phyloP scores from a whole-genome alignment of 768 basidiomycete genomes.

The Pleurotus tuber-regium region DNA sequence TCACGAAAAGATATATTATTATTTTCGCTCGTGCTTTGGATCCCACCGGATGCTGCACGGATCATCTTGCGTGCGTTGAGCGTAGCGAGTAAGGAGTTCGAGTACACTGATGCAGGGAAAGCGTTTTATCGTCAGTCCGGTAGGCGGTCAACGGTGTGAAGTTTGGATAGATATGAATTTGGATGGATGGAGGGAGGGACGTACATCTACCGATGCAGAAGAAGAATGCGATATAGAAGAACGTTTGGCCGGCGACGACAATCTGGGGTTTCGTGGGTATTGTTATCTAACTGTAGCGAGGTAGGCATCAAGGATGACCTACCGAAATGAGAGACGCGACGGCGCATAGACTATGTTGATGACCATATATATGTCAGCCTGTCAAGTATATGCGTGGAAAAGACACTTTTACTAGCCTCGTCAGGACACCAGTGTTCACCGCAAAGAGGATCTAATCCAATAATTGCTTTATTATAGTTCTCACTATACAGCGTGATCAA shows the following conservation, averaged over 20 bases:
- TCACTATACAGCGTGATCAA: too few species aligned
- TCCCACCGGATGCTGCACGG: constrained; percentile 28
- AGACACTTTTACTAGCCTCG: too few species aligned
- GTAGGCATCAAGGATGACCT: constrained; percentile 15
- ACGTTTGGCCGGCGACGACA: constrained; percentile 30
- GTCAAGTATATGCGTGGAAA: constrained; percentile 14
- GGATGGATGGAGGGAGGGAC: constrained; percentile 17
- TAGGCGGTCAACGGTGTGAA: too few species aligned
- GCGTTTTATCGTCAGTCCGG: too few species aligned
- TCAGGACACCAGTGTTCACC: constrained; percentile 45
- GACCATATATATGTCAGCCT: constrained; percentile 34
- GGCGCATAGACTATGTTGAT: constrained; percentile 36
- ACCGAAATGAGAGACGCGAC: constrained; percentile 47
- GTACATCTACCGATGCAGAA: constrained; percentile 48
- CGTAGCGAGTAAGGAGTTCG: constrained; percentile 51
- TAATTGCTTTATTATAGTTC: too few species aligned
- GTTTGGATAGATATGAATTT: too few species aligned
- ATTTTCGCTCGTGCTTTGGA: constrained; percentile 25
- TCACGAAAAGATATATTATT: constrained; percentile 15
- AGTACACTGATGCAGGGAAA: constrained; percentile 37
- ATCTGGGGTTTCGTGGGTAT: too few species aligned
- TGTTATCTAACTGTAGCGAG: too few species aligned
- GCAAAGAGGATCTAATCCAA: constrained; percentile 53
- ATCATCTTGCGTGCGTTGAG: constrained; percentile 45
- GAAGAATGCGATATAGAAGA: constrained; percentile 51